Evolutionary conservation across 169 alveolate genomes (phyloP).

Genomic region (Cryptosporidium viatorum): DNA sequence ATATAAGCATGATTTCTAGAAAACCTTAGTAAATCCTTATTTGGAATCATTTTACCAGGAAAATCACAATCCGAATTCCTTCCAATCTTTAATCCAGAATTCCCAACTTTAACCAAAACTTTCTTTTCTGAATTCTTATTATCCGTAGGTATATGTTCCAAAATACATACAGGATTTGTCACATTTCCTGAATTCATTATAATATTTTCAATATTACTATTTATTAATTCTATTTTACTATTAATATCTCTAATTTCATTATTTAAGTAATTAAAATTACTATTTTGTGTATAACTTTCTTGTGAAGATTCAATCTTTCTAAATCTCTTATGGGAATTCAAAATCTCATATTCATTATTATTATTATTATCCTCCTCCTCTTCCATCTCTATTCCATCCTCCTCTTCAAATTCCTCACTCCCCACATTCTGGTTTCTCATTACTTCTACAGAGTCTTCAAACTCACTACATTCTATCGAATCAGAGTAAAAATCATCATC

Average conservation of each 20-base stretch:
- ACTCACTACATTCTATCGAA: constrained; percentile 2
- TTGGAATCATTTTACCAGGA: constrained; percentile 20
- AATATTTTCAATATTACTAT: constrained; percentile 21
- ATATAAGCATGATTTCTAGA: constrained; percentile 70
- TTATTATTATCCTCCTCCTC: too few relatives aligned
- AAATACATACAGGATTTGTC: constrained; percentile 13
- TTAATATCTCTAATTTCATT: constrained; percentile 43
- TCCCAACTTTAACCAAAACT: constrained; percentile 15
- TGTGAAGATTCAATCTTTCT: constrained; percentile 42
- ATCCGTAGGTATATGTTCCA: constrained; percentile 3
- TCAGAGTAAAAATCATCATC: constrained; percentile 8
- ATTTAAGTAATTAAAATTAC: constrained; percentile 18
- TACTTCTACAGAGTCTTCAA: not conserved
- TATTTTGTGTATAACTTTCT: constrained; percentile 48
- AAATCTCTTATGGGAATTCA: constrained; percentile 19
- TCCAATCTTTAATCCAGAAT: constrained; percentile 49
- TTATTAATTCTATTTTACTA: constrained; percentile 28
- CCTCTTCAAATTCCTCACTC: not conserved
- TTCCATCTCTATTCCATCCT: not conserved
- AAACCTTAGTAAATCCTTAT: constrained; percentile 6
- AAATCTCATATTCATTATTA: not conserved
- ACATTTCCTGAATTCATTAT: constrained; percentile 7
- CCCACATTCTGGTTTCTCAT: not conserved
- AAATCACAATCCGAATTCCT: constrained; percentile 37
- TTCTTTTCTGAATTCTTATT: not conserved